Evolutionary conservation across 768 basidiomycete genomes (phyloP).

Genomic region (Rossbeevera mucosa): DNA sequence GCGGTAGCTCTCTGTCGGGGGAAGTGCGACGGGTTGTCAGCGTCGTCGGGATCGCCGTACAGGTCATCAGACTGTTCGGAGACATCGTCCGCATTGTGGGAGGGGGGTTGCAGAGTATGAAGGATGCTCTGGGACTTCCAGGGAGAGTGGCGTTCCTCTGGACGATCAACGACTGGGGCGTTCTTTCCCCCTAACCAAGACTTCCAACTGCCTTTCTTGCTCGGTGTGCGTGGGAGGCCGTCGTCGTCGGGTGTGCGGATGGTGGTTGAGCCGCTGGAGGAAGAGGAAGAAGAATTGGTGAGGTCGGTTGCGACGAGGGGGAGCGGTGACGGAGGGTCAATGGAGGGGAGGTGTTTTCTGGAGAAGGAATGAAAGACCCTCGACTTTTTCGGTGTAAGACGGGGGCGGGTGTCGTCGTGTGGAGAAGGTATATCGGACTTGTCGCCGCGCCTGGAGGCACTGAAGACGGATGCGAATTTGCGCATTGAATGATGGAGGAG

Average conservation of each 20-base stretch:
- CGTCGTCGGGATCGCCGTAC: slow-evolving; percentile 19
- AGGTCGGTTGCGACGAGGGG: slow-evolving; percentile 31
- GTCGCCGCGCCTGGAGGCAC: slow-evolving; percentile 37
- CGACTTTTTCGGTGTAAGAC: slow-evolving; percentile 22
- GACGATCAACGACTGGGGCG: slow-evolving; percentile 23
- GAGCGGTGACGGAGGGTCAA: slow-evolving; percentile 15
- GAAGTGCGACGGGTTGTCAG: slow-evolving; percentile 11
- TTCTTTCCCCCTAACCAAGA: slow-evolving; percentile 49
- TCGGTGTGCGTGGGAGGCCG: slow-evolving; percentile 30
- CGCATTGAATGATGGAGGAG: slow-evolving; percentile 46
- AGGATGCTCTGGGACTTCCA: slow-evolving; percentile 28
- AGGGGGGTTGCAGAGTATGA: slow-evolving; percentile 20
- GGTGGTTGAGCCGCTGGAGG: slow-evolving; percentile 48
- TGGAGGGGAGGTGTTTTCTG: slow-evolving; percentile 19
- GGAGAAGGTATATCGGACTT: slow-evolving; percentile 19
- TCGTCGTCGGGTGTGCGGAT: slow-evolving; percentile 63
- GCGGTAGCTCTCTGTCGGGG: slow-evolving; percentile 30
- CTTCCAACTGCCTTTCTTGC: slow-evolving; percentile 50
- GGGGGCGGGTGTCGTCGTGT: slow-evolving; percentile 14
- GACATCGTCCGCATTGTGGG: slow-evolving; percentile 30
- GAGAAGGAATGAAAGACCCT: slow-evolving; percentile 26
- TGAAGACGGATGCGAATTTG: slow-evolving; percentile 58
- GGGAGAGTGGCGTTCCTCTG: slow-evolving; percentile 23
- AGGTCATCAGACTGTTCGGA: slow-evolving; percentile 38
- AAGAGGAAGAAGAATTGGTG: slow-evolving; percentile 56